These are phyloP conservation scores for Elongisporangium anandrum DNA, from an alignment of 352 stramenopile species.

Conservation along the genomic window DNA sequence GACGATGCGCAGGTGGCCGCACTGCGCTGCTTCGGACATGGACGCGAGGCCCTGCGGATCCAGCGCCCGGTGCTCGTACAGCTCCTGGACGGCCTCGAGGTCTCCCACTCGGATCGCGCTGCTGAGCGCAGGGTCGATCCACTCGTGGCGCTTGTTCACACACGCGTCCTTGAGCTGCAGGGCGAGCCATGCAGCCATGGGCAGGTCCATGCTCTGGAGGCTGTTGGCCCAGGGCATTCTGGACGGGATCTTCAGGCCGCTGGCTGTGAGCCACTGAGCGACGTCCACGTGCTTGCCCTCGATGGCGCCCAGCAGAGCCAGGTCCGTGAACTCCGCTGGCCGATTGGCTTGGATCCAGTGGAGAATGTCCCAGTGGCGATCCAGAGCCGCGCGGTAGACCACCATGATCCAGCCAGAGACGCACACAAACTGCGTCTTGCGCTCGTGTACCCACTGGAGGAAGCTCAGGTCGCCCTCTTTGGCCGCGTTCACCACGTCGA, in stretches of 20 bases:
- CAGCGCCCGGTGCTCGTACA: background rate
- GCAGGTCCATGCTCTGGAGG: background rate
- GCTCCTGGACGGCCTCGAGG: background rate
- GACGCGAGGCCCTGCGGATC: constrained; percentile 1
- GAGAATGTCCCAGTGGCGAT: background rate
- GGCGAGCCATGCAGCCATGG: background rate
- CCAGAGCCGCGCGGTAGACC: background rate
- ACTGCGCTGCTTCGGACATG: constrained; percentile 61
- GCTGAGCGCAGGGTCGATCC: background rate
- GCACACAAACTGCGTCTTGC: background rate
- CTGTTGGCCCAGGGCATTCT: background rate
- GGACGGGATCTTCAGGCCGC: background rate
- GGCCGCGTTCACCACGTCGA: background rate
- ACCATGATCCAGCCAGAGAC: background rate
- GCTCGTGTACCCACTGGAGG: background rate
- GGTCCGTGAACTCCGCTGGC: background rate
- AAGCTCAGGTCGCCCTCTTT: background rate
- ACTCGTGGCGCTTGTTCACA: background rate
- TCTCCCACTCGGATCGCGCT: background rate
- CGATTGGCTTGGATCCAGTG: background rate
- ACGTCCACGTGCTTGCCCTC: constrained; percentile 1
- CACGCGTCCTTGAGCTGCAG: background rate
- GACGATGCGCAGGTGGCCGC: constrained; percentile 54
- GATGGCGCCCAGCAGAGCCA: background rate
- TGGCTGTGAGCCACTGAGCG: background rate